A percentile compares a stretch with the other conserved stretches of the same genome.
These are phyloP conservation scores for Amanita thiersii DNA, from an alignment of 768 basidiomycete species.

Conservation along the genomic window DNA sequence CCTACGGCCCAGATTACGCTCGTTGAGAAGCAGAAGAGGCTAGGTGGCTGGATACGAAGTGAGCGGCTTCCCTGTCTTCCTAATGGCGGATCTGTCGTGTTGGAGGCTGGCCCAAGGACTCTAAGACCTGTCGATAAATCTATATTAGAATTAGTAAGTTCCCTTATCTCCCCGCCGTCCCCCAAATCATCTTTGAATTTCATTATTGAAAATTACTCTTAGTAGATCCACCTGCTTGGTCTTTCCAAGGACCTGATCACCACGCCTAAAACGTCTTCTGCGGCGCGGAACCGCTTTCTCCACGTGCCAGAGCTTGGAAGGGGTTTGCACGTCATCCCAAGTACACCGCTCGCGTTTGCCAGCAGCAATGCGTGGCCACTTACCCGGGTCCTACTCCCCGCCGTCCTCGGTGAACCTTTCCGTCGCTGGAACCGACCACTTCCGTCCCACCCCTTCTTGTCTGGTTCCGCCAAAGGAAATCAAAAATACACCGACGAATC, in stretches of 20 bases:
- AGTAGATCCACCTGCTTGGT: slow-evolving; percentile 69
- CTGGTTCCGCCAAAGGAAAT: no score
- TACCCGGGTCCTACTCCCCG: slow-evolving; percentile 37
- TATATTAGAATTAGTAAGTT: slow-evolving; percentile 71
- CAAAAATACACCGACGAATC: slow-evolving; percentile 58
- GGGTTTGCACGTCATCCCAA: slow-evolving; percentile 48
- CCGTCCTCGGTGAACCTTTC: slow-evolving; percentile 54
- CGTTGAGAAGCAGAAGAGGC: slow-evolving; percentile 51
- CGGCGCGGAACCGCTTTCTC: slow-evolving; percentile 74
- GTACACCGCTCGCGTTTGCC: slow-evolving; percentile 21
- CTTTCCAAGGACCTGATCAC: slow-evolving; percentile 55
- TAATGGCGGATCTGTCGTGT: slow-evolving; percentile 31
- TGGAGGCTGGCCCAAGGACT: slow-evolving; percentile 87
- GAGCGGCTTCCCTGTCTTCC: slow-evolving; percentile 38
- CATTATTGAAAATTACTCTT: slow-evolving; percentile 11
- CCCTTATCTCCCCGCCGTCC: background rate
- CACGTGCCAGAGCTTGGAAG: slow-evolving; percentile 35
- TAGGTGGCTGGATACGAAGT: slow-evolving; percentile 86
- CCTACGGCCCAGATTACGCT: slow-evolving; percentile 53
- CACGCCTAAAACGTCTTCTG: slow-evolving; percentile 56
- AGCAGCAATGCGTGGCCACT: slow-evolving; percentile 18
- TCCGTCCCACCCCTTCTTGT: no score
- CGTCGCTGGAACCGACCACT: slow-evolving; percentile 31
- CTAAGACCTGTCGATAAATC: slow-evolving; percentile 69
- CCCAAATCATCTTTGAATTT: slow-evolving; percentile 2